Conservation (phyloP, 2,329 filamentous ascomycete genomes). For the Fusarium hostae region DNA sequence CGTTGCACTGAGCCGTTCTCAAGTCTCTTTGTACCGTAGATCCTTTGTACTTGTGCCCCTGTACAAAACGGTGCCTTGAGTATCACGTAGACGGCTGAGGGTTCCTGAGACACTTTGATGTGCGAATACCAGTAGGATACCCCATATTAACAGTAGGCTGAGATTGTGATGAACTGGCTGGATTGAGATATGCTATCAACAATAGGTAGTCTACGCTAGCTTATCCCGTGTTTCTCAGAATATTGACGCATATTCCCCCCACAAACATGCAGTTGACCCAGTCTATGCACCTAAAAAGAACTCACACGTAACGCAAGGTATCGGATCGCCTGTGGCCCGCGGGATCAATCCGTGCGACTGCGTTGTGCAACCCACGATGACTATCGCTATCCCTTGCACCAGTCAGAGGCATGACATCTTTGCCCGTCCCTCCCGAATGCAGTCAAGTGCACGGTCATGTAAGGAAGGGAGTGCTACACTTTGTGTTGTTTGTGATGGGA, state of each 20-base stretch:
- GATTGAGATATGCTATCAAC: neutral
- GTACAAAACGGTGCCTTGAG: neutral
- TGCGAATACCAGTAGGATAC: neutral
- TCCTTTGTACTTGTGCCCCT: conserved; percentile 3
- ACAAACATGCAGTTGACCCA: neutral
- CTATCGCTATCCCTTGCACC: conserved; percentile 14
- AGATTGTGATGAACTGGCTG: neutral
- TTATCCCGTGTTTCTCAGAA: neutral
- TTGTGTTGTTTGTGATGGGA: conserved; percentile 2
- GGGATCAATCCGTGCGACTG: conserved; percentile 26
- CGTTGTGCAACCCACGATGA: conserved; percentile 9
- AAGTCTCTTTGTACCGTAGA: neutral
- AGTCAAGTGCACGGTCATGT: neutral
- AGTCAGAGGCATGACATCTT: neutral
- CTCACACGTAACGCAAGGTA: conserved; percentile 3
- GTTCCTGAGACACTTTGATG: neutral
- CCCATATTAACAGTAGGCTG: neutral
- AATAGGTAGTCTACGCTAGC: neutral
- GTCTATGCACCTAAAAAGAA: conserved; percentile 1
- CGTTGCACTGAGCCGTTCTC: conserved; percentile 4
- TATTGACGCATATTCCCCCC: neutral
- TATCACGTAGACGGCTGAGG: neutral
- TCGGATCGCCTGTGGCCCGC: conserved; percentile 25
- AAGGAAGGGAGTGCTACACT: neutral
- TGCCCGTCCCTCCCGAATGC: neutral